Evolutionary conservation across 2,329 filamentous ascomycete species (phyloP).

Genomic region (Curvularia spicifera): DNA sequence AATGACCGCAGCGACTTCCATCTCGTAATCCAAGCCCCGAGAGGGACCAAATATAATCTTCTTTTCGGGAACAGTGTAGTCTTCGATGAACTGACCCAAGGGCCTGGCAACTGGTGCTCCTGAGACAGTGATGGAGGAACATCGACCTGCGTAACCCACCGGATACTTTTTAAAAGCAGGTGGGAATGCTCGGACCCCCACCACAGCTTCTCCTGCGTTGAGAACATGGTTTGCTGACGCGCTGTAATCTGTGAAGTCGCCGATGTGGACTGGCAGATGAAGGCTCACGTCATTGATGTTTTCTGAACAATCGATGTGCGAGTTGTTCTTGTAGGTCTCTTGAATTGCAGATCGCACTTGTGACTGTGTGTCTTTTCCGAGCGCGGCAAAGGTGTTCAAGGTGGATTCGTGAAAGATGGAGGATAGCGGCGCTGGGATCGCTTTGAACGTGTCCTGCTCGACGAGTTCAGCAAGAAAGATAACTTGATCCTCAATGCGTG

Average conservation of each 20-base stretch:
- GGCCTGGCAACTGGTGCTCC: conserved; percentile 48
- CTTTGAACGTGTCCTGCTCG: conserved; percentile 36
- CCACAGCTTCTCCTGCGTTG: conserved; percentile 54
- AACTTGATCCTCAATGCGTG: conserved; percentile 59
- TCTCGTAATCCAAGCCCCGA: conserved; percentile 56
- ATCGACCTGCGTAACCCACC: conserved; percentile 62
- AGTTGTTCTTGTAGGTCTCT: conserved; percentile 35
- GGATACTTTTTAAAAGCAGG: conserved; percentile 46
- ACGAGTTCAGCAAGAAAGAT: conserved; percentile 60
- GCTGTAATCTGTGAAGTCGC: conserved; percentile 66
- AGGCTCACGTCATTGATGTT: conserved; percentile 53
- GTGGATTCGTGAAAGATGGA: conserved; percentile 41
- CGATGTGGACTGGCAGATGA: conserved; percentile 63
- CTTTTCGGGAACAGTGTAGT: conserved; percentile 49
- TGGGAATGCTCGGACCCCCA: conserved; percentile 30
- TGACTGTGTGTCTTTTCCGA: conserved; percentile 50
- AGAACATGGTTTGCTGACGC: conserved; percentile 61
- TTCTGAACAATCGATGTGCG: conserved; percentile 24
- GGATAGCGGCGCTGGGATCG: conserved; percentile 25
- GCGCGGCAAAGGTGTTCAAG: conserved; percentile 60
- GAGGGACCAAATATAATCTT: conserved; percentile 58
- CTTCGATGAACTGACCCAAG: conserved; percentile 36
- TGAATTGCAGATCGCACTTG: conserved; percentile 54
- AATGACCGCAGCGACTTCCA: conserved; percentile 58
- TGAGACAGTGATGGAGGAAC: conserved; percentile 60